These are phyloP conservation scores for Lactarius evosmus DNA, from an alignment of 768 basidiomycete genomes.

Conservation along the genomic window DNA sequence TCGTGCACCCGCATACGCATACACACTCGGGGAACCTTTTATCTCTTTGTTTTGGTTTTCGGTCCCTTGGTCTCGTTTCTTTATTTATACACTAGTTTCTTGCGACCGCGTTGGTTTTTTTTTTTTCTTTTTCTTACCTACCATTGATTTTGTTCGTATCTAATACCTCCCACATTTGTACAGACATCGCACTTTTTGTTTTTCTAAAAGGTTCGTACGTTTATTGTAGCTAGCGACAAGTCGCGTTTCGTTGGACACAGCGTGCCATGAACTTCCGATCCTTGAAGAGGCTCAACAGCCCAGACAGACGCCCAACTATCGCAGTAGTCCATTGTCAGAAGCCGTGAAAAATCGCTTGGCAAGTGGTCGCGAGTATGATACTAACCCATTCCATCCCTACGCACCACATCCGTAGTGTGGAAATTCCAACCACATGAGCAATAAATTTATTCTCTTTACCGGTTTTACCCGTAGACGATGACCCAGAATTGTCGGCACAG, in stretches of 20 bases:
- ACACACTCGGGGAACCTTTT: constrained; percentile 5
- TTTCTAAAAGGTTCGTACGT: neutral
- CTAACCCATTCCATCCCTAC: no score
- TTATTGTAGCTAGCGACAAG: neutral
- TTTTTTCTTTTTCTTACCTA: constrained; percentile 8
- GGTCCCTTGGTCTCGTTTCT: neutral
- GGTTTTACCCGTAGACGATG: no score
- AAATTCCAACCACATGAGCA: no score
- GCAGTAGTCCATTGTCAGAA: no score
- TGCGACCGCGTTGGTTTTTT: neutral
- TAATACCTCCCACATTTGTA: constrained; percentile 21
- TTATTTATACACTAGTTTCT: neutral
- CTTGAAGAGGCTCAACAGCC: no score
- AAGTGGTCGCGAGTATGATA: no score
- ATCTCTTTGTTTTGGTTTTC: constrained; percentile 4
- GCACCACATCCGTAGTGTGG: no score
- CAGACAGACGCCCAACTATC: no score
- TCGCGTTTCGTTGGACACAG: neutral
- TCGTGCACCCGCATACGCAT: neutral
- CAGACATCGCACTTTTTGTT: constrained; percentile 14
- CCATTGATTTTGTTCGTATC: constrained; percentile 15
- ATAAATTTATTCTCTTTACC: no score
- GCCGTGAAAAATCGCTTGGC: no score
- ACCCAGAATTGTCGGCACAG: no score
- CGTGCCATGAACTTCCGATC: neutral